Evolutionary conservation across 139 green algal genomes (phyloP).

Genomic region (Yamagishiella unicocca): DNA sequence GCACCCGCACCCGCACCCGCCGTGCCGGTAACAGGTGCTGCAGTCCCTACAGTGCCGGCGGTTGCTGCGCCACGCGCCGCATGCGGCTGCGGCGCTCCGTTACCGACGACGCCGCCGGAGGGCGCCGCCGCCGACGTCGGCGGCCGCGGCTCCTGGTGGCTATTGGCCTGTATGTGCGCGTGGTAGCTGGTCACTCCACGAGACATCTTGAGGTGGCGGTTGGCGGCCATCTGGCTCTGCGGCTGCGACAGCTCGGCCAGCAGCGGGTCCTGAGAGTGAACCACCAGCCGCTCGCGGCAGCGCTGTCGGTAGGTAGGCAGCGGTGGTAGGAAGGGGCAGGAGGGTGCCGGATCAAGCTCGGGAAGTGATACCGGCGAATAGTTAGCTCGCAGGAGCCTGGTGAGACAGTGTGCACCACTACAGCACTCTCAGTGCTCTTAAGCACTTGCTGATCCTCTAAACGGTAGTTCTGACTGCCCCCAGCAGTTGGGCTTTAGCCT

Average conservation of each 20-base stretch:
- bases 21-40: neutral
- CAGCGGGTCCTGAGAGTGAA: constrained; percentile 11
- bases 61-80: constrained; percentile 10
- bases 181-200: constrained; percentile 3
- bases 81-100: neutral
- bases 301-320: neutral
- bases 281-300: neutral
- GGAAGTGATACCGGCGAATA: no score
- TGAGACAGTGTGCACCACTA: no score
- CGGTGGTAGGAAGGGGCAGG: neutral
- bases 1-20: neutral
- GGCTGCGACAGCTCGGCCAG: constrained; percentile 18
- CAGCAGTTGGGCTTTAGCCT: no score
- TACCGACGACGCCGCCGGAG: neutral
- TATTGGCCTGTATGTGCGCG: neutral
- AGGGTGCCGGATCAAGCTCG: no score
- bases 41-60: constrained; percentile 5
- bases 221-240: no score
- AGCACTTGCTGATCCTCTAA: no score
- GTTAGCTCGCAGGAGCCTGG: no score
- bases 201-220: constrained; percentile 16
- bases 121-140: neutral
- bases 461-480: no score
- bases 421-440: neutral
- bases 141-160: neutral